phyloP scores from a whole-genome alignment of 2,329 filamentous ascomycete species.

The Exophiala aquamarina region DNA sequence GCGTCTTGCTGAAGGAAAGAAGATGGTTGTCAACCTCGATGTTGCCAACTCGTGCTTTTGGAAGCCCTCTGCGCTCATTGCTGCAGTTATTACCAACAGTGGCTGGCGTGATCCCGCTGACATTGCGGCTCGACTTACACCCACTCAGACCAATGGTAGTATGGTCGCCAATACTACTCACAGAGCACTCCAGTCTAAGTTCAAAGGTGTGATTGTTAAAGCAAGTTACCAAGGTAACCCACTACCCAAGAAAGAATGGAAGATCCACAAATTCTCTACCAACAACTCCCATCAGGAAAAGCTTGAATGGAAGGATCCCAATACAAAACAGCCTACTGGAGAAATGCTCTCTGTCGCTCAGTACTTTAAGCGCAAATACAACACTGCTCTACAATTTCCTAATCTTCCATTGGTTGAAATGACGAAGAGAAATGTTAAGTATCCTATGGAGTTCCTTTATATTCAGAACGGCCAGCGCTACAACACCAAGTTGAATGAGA shows the following conservation, averaged over 20 bases:
- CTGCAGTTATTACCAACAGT: constrained; percentile 36
- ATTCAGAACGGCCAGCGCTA: constrained; percentile 59
- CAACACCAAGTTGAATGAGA: constrained; percentile 57
- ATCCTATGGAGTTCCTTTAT: constrained; percentile 58
- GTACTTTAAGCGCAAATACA: constrained; percentile 57
- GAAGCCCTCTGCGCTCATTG: constrained; percentile 46
- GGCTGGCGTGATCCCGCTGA: constrained; percentile 32
- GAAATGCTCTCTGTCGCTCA: constrained; percentile 59
- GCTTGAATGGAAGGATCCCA: constrained; percentile 41
- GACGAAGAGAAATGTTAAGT: constrained; percentile 53
- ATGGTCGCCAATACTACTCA: constrained; percentile 27
- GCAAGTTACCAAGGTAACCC: constrained; percentile 37
- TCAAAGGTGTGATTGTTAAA: constrained; percentile 37
- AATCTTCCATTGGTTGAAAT: constrained; percentile 59
- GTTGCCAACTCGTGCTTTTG: constrained; percentile 92
- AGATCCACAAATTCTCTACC: constrained; percentile 50
- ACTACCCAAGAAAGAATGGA: constrained; percentile 43
- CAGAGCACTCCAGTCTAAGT: constrained; percentile 32
- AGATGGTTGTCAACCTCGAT: constrained; percentile 82
- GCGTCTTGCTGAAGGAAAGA: constrained; percentile 64
- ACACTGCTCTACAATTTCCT: constrained; percentile 44
- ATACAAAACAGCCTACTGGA: constrained; percentile 40
- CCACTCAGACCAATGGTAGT: constrained; percentile 19
- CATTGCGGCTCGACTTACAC: constrained; percentile 26
- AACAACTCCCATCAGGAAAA: constrained; percentile 44